Evolutionary conservation across 129 eudicot species (phyloP).

Genomic region (Silybum marianum): DNA sequence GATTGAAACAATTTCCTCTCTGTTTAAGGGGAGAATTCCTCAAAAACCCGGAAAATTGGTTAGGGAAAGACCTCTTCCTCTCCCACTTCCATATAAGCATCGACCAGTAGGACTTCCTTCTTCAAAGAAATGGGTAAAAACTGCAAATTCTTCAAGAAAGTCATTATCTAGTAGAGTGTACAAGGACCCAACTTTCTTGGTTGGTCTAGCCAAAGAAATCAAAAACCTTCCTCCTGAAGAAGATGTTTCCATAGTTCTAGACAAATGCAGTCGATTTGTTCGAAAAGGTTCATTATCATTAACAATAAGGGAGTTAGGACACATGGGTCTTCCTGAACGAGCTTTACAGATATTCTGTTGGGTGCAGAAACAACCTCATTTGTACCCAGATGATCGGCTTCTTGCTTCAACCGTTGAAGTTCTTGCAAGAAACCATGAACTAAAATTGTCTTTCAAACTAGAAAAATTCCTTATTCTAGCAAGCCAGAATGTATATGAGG

Average conservation of each 20-base stretch:
- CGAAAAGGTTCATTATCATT: conserved; percentile 80
- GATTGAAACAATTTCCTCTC: conserved; percentile 77
- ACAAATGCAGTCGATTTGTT: conserved; percentile 59
- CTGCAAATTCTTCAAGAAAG: conserved; percentile 37
- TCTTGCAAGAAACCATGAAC: conserved; percentile 58
- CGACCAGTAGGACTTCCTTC: conserved; percentile 74
- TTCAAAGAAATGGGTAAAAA: conserved; percentile 45
- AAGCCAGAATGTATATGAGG: conserved; percentile 65
- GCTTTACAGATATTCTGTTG: conserved; percentile 74
- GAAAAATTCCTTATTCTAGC: conserved; percentile 54
- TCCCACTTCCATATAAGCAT: conserved; percentile 71
- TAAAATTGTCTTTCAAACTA: conserved; percentile 59
- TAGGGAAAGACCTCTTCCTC: conserved; percentile 80
- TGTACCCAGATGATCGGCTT: conserved; percentile 78
- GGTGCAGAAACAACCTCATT: conserved; percentile 81
- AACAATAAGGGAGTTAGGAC: conserved; percentile 80
- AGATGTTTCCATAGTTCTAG: conserved; percentile 63
- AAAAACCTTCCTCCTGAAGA: conserved; percentile 60
- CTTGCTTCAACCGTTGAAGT: conserved; percentile 88
- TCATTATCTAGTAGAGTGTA: conserved; percentile 50
- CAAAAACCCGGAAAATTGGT: conserved; percentile 76
- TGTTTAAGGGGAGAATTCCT: conserved; percentile 80
- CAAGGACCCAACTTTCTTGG: conserved; percentile 73
- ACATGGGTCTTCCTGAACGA: conserved; percentile 82
- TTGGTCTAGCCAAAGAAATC: conserved; percentile 72